Evolutionary conservation across 2,329 filamentous ascomycete genomes (phyloP), one percentile per base, ranked within the genome.

Genomic region (Colletotrichum orbiculare): DNA sequence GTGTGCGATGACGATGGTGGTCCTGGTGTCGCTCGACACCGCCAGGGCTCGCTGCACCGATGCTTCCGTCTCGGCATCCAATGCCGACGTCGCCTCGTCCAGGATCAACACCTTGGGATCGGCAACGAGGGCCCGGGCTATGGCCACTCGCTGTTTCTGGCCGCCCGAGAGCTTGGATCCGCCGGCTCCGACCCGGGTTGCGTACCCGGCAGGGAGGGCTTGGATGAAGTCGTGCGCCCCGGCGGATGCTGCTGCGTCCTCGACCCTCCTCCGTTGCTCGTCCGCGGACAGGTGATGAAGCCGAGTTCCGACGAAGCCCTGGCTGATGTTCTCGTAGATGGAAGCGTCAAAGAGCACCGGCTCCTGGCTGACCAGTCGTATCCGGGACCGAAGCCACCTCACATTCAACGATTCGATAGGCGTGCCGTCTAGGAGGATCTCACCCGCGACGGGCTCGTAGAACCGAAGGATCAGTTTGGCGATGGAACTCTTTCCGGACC

Each of bases 401-500:
- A 74, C 43, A 15, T 77, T 76, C 6, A 74, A 67, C 0, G 67
- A 62, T 2, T 70, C 54, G 9, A 78, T 68, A 1, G 67, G 55
- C 2, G 57, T 54, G 2, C 72, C 75, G 35, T 75, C 75, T 0
- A 77, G 59, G n/a, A 56, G 68, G 50, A 78, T 72, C 10, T 41
- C 33, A 0, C 76, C 76, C 0, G 66, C 61, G 6, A 35, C n/a
- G 4, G 58, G 66, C 10, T 65, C 53, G 42, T 91, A 91, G 73
- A 91, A 91, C 9, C 89, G 83, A 72, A 91, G 88, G 4, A 91
- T 81, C 8, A 91, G 79, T 7, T 88, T 88, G 25, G 91, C 85
- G 15, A 91, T 86, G 0, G 89, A 91, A 68, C 85, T 89, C 73
- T 91, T 91, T 25, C 89, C 89, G 47, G 86, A 89, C 2, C 89